These are phyloP conservation scores for Chaetomium olivaceum DNA, from an alignment of 2,329 filamentous ascomycete genomes.

Conservation along the genomic window DNA sequence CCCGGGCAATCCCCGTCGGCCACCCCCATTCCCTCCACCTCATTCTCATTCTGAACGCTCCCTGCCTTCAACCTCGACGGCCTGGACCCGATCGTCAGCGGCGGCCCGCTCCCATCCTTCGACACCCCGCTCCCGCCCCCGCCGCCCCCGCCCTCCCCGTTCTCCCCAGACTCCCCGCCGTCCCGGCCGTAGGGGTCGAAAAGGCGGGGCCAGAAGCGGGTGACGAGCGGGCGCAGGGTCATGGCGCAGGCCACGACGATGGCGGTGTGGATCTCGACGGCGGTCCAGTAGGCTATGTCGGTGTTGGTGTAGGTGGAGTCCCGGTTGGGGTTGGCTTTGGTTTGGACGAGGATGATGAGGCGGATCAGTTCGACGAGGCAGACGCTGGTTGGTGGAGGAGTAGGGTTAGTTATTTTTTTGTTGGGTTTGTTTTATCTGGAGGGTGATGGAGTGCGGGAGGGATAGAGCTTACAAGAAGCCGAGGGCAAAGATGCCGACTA, in stretches of 20 bases:
- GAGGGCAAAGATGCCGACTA: constrained; percentile 28
- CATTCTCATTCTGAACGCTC: no score
- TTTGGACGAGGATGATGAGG: constrained; percentile 31
- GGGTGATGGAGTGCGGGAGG: not conserved
- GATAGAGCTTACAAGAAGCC: constrained; percentile 29
- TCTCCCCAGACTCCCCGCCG: no score
- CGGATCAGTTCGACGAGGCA: constrained; percentile 40
- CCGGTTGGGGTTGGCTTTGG: constrained; percentile 19
- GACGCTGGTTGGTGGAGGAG: constrained; percentile 31
- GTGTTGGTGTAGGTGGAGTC: constrained; percentile 36
- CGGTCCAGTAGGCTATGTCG: constrained; percentile 38
- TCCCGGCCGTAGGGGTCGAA: constrained; percentile 3
- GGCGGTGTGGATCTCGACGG: constrained; percentile 39
- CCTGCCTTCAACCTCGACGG: constrained; percentile 7
- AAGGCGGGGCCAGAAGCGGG: constrained; percentile 34
- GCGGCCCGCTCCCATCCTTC: not conserved
- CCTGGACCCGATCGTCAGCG: constrained; percentile 28
- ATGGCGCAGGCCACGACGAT: constrained; percentile 41
- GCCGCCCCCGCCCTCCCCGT: not conserved
- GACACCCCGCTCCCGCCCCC: not conserved
- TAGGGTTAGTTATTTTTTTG: not conserved
- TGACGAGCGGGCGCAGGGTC: constrained; percentile 41
- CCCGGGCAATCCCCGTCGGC: no score
- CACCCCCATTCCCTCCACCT: not conserved
- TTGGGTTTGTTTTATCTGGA: no score